These are phyloP conservation scores for Pisolithus sp. DNA, from an alignment of 768 basidiomycete species.

Conservation along the genomic window DNA sequence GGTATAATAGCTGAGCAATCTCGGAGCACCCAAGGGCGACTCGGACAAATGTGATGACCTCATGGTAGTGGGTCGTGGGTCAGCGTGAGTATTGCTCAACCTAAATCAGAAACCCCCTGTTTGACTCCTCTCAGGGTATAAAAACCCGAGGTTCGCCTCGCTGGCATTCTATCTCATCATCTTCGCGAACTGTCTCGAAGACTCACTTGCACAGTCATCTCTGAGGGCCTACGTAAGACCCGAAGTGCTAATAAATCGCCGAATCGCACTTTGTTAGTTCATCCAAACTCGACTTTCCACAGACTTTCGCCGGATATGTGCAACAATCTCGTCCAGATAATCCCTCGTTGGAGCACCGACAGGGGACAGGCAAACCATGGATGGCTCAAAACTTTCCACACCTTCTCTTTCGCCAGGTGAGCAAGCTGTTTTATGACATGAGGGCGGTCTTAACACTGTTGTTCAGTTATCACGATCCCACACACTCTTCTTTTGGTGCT, in stretches of 20 bases:
- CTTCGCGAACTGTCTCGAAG: background rate
- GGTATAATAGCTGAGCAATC: no score
- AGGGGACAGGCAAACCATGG: slow-evolving; percentile 74
- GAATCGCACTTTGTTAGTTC: no score
- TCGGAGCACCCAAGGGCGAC: no score
- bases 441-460: slow-evolving; percentile 4
- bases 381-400: slow-evolving; percentile 86
- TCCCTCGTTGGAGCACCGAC: slow-evolving; percentile 52
- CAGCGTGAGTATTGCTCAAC: background rate
- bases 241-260: no score
- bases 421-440: slow-evolving; percentile 19
- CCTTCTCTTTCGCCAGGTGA: slow-evolving; percentile 69
- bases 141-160: background rate
- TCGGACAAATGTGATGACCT: no score
- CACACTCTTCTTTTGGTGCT: slow-evolving; percentile 58
- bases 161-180: background rate
- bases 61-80: background rate
- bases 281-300: background rate
- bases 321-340: slow-evolving; percentile 28
- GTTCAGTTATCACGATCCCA: slow-evolving; percentile 51
- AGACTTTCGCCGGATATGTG: background rate
- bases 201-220: no score
- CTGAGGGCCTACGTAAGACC: no score
- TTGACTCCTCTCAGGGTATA: background rate
- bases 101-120: background rate